phyloP scores from a whole-genome alignment of 106 monocot species.

The Acanthochlamys bracteata region DNA sequence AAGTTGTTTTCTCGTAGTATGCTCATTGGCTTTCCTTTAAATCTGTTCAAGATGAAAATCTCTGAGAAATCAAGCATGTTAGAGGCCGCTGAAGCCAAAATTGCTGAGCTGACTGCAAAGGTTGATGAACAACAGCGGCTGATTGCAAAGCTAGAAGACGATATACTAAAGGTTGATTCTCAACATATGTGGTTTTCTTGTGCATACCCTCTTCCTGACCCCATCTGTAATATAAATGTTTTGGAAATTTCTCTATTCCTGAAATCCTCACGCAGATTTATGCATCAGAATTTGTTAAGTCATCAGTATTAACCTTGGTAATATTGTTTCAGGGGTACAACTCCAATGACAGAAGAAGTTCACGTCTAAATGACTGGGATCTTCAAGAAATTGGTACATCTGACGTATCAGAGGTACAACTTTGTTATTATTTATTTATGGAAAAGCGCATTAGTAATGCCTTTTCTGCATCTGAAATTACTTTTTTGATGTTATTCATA shows the following conservation, averaged over 20 bases:
- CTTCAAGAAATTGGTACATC: conserved; percentile 68
- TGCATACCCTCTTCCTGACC: not conserved
- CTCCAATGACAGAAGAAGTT: conserved; percentile 61
- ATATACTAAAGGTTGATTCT: conserved; percentile 86
- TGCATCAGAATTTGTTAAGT: not conserved
- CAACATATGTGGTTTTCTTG: not conserved
- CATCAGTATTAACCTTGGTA: not conserved
- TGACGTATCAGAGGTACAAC: conserved; percentile 69
- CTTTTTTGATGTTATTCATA: not conserved
- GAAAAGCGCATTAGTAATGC: not conserved
- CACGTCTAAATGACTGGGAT: conserved; percentile 83
- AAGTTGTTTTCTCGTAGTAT: not conserved
- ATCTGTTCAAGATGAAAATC: conserved; percentile 70
- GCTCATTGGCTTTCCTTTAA: conserved; percentile 2
- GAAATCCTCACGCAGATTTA: no score
- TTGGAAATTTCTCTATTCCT: no score
- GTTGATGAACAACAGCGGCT: conserved; percentile 88
- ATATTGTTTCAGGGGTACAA: conserved; percentile 54
- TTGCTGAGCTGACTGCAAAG: conserved; percentile 59
- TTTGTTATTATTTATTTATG: not conserved
- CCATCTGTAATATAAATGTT: no score
- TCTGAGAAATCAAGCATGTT: conserved; percentile 63
- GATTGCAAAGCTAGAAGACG: conserved; percentile 92
- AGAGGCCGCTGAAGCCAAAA: conserved; percentile 61
- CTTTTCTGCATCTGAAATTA: not conserved